These are phyloP conservation scores for Astraeus odoratus DNA, from an alignment of 768 basidiomycete genomes.

Conservation along the genomic window DNA sequence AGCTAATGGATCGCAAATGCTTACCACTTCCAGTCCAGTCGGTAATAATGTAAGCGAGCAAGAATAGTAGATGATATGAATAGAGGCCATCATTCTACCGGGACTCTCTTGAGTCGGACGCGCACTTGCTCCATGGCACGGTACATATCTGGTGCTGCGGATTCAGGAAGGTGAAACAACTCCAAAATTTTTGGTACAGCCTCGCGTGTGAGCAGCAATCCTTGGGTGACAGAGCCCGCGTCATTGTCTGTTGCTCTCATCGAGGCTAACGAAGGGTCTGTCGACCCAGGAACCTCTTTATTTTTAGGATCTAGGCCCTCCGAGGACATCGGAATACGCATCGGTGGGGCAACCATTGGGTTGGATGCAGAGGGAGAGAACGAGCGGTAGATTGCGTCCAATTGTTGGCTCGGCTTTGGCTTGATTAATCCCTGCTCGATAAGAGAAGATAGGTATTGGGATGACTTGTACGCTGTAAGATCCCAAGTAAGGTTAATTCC, in stretches of 20 bases:
- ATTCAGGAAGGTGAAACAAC: slow-evolving; percentile 38
- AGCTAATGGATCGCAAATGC: too few species aligned
- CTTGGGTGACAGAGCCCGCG: slow-evolving; percentile 10
- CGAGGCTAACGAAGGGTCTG: slow-evolving; percentile 1
- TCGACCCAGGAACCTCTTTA: neutral
- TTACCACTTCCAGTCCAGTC: neutral
- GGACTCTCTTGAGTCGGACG: slow-evolving; percentile 20
- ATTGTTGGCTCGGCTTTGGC: slow-evolving; percentile 44
- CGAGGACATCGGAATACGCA: slow-evolving; percentile 8
- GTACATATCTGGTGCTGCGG: slow-evolving; percentile 44
- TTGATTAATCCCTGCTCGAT: slow-evolving; percentile 49
- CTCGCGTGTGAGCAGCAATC: slow-evolving; percentile 43
- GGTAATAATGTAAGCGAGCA: neutral
- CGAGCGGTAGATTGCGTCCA: slow-evolving; percentile 51
- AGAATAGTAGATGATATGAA: neutral
- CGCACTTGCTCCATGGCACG: slow-evolving; percentile 59
- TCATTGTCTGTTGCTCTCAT: slow-evolving; percentile 1
- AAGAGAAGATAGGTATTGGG: slow-evolving; percentile 58
- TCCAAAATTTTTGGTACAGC: slow-evolving; percentile 47
- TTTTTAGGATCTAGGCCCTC: neutral
- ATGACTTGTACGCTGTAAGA: slow-evolving; percentile 56
- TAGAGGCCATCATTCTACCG: slow-evolving; percentile 1
- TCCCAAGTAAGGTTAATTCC: too few species aligned
- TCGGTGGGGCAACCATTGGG: slow-evolving; percentile 5
- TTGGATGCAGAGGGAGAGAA: slow-evolving; percentile 15